Evolutionary conservation across 495 filamentous ascomycete species (phyloP).

Genomic region (Penicillium bialowiezense): DNA sequence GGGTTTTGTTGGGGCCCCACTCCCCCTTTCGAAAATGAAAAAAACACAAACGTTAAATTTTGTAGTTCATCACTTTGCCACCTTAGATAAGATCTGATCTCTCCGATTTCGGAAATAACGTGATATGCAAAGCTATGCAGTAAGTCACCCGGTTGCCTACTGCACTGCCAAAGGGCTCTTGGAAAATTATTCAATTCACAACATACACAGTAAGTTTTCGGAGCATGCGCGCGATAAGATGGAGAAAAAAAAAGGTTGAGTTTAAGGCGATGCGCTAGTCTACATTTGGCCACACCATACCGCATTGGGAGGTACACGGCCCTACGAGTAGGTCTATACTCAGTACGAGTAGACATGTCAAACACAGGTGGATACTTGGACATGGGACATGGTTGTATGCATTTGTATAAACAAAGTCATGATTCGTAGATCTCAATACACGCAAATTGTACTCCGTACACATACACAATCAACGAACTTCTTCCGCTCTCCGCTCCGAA

Average conservation of each 20-base stretch:
- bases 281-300: not conserved
- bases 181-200: no score
- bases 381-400: no score
- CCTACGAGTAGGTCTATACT: no score
- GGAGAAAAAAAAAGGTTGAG: not conserved
- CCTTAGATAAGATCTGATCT: constrained; percentile 12
- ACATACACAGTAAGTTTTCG: no score
- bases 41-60: constrained; percentile 5
- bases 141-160: not conserved
- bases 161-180: not conserved
- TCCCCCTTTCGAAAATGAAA: constrained; percentile 3
- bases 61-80: constrained; percentile 1
- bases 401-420: constrained; percentile 10
- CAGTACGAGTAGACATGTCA: no score
- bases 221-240: not conserved
- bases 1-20: constrained; percentile 12
- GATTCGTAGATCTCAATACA: constrained; percentile 15
- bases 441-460: not conserved
- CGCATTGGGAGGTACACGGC: not conserved
- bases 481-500: constrained; percentile 37
- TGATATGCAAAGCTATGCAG: no score
- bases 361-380: no score
- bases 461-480: constrained; percentile 1
- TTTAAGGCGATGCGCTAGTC: not conserved
- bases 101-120: not conserved